Evolutionary conservation across 108 stramenopile genomes (phyloP), one percentile per base, ranked within the genome.

Genomic region (Schizochytrium sp.): DNA sequence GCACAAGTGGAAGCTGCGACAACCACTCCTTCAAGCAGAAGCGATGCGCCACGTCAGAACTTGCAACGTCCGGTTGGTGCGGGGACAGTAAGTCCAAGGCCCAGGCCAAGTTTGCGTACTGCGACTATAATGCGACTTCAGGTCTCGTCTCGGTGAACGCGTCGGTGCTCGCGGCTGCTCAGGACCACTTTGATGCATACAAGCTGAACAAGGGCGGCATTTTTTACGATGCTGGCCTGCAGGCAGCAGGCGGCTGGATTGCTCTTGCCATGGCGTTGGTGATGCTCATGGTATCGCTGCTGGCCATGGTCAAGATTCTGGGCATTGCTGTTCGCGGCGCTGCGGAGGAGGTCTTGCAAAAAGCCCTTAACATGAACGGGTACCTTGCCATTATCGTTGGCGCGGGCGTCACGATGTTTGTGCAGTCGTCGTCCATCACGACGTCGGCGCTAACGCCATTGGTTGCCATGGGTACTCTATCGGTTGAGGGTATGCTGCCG

Each of bases 321-420:
- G 95, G 95, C 89, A 91, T 91, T 76, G 95, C 95, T 90, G 91
- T 96, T 43, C 71, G 94, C 60, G 96, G 95, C 53, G 91, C 91
- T 60, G 95, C 95, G 57, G 94, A 95, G 59, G 94, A 94, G 72
- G 92, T 95, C 69, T 93, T 96, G 87, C 94, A 95, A 92, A 96
- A 95, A 93, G 95, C 96, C 47, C 96, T 96, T 63, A 94, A 96
- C 89, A 92, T 97, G 89, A 95, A 95, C 71, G 95, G 95, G 88
- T 92, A 95, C 89, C 25, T 97, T 10, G 95, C 96, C 76, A 95
- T 97, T 43, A 58, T 89, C 44, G 92, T 97, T 57, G 96, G 96
- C 59, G 90, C 90, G 47, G 96, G 93, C 60, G 89, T 97, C 55
- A 97, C 96, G 60, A 91, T 97, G 5, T 69, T 95, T 59, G 96